These are phyloP conservation scores for Metschnikowia bowlesiae DNA, from an alignment of 805 yeast species.

Conservation along the genomic window DNA sequence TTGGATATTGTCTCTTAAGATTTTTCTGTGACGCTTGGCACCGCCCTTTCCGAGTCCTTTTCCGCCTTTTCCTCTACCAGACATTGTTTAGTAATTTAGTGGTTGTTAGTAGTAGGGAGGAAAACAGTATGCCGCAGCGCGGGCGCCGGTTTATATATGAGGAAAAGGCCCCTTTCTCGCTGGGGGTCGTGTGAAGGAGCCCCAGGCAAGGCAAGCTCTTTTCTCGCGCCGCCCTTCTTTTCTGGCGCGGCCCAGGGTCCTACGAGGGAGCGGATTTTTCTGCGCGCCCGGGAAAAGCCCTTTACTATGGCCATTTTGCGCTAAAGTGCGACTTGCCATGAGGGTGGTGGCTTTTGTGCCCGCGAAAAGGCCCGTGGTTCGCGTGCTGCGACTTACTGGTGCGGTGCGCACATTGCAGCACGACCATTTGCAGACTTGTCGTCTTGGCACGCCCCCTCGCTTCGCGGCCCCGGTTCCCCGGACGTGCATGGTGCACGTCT, in stretches of 20 bases:
- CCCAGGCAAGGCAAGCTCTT: conserved; percentile 2
- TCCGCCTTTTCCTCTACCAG: conserved; percentile 99
- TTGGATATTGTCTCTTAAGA: conserved; percentile 98
- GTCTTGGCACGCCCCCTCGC: not conserved
- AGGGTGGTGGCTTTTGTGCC: conserved; percentile 4
- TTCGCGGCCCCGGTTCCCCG: not conserved
- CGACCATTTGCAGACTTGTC: conserved; percentile 3
- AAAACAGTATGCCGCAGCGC: conserved; percentile 6
- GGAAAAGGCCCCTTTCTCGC: conserved; percentile 1
- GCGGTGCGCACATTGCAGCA: conserved; percentile 10
- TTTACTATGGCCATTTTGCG: conserved; percentile 14
- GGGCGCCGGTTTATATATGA: conserved; percentile 14
- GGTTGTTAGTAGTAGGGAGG: conserved; percentile 8
- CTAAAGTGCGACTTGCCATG: conserved; percentile 1
- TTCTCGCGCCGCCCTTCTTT: conserved; percentile 7
- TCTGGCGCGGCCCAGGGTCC: conserved; percentile 4
- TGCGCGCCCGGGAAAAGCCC: conserved; percentile 11
- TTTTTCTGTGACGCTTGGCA: conserved; percentile 99
- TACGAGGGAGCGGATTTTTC: conserved; percentile 5
- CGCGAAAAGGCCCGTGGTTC: conserved; percentile 6
- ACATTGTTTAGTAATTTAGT: conserved; percentile 50
- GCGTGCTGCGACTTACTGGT: conserved; percentile 12
- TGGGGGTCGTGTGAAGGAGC: not conserved
- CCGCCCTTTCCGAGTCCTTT: conserved; percentile 99
- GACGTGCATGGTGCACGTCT: not conserved